Percentiles rank a stretch among this genome's conserved stretches.
Conservation (phyloP, 257 asterid species). For the Echium plantagineum region DNA sequence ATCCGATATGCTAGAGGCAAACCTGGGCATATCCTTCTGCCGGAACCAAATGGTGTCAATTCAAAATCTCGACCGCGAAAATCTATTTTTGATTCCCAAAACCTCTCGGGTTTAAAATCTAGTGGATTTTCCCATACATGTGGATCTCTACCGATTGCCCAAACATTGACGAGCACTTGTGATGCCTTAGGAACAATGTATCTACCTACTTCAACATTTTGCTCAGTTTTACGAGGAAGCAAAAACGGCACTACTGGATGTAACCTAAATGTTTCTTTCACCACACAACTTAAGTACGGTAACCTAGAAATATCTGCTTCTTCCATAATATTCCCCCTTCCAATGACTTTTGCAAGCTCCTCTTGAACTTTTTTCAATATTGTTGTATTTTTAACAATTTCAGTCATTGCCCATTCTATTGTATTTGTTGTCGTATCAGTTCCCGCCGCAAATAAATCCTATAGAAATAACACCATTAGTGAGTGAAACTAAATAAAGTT, state of each 20-base stretch:
- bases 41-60: background rate
- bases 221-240: background rate
- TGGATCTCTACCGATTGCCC: background rate
- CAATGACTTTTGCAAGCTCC: background rate
- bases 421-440: background rate
- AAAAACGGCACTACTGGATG: background rate
- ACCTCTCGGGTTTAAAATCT: background rate
- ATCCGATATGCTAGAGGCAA: background rate
- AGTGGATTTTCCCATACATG: background rate
- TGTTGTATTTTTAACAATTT: background rate
- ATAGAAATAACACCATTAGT: too few species aligned
- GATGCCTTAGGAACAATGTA: background rate
- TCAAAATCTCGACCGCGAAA: background rate
- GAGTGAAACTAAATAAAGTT: too few species aligned
- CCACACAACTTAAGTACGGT: background rate
- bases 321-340: background rate
- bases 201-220: background rate
- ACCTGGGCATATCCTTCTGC: background rate
- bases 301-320: background rate
- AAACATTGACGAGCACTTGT: background rate
- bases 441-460: background rate
- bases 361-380: background rate
- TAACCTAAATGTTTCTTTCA: background rate
- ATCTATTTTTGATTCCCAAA: background rate
- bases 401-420: background rate